Percentiles rank a stretch among this genome's conserved stretches.
phyloP scores from a whole-genome alignment of 176 grass and related monocot species.

The Rhynchospora breviuscula region DNA sequence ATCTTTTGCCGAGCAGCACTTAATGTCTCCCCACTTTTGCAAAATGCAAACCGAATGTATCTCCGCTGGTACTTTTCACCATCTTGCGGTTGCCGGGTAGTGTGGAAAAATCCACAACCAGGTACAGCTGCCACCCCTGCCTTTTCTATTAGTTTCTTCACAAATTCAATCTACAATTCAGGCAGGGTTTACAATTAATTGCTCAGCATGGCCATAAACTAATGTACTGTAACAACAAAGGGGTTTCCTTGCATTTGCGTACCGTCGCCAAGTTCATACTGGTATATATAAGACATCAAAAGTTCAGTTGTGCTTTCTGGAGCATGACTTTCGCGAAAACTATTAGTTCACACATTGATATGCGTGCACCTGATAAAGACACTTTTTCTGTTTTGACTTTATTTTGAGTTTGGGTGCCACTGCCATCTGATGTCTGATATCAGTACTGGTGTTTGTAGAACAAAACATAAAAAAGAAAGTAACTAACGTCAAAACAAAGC shows the following conservation, averaged over 20 bases:
- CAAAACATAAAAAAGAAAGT: neutral
- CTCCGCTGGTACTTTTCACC: conserved; percentile 31
- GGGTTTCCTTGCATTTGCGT: too few relatives aligned
- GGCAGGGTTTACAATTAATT: neutral
- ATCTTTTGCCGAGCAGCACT: conserved; percentile 59
- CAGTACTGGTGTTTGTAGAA: conserved; percentile 1
- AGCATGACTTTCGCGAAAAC: too few relatives aligned
- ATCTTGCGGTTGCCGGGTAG: neutral
- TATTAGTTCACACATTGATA: too few relatives aligned
- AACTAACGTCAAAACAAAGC: neutral
- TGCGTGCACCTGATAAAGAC: neutral
- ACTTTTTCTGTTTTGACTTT: neutral
- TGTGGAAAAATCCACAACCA: conserved; percentile 85
- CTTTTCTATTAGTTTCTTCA: conserved; percentile 48
- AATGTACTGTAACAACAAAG: too few relatives aligned
- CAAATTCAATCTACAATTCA: conserved; percentile 71
- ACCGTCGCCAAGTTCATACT: too few relatives aligned
- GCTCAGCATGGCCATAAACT: neutral
- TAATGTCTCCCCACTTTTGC: conserved; percentile 66
- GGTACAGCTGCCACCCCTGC: conserved; percentile 77
- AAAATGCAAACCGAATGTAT: conserved; percentile 83
- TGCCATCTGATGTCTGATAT: neutral
- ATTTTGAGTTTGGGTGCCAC: neutral
- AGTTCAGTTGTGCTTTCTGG: too few relatives aligned
- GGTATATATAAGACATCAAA: too few relatives aligned